Conservation (phyloP, 257 asterid species). For the Nicotiana tabacum region DNA sequence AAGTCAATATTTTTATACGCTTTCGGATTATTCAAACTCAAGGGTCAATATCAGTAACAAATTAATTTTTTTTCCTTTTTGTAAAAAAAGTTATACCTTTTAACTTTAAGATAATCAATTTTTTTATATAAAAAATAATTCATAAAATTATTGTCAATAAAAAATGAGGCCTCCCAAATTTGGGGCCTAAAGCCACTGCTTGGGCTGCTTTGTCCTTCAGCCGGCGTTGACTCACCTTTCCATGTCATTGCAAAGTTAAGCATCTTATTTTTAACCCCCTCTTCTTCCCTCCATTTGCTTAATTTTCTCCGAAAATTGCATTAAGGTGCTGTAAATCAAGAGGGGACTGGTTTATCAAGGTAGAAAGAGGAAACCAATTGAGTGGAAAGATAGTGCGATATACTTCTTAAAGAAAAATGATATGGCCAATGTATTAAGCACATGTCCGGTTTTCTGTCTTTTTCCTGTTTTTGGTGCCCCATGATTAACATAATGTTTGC, state of each 20-base stretch:
- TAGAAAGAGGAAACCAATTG: background rate
- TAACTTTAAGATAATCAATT: too few species aligned
- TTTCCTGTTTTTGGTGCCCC: background rate
- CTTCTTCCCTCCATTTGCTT: background rate
- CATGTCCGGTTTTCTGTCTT: background rate
- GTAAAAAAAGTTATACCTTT: too few species aligned
- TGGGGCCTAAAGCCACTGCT: too few species aligned
- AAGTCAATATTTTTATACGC: too few species aligned
- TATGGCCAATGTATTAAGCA: background rate
- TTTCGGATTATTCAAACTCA: too few species aligned
- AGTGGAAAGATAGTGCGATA: background rate
- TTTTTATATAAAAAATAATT: too few species aligned
- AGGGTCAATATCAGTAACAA: too few species aligned
- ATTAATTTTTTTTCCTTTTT: too few species aligned
- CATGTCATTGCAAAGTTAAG: background rate
- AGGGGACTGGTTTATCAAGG: background rate
- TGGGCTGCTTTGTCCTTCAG: too few species aligned
- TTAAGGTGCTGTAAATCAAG: background rate
- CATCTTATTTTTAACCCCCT: background rate
- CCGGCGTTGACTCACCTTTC: background rate
- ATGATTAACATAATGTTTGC: constrained; percentile 8
- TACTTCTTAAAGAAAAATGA: background rate
- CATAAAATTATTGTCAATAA: too few species aligned
- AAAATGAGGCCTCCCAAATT: too few species aligned
- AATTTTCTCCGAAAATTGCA: background rate